Evolutionary conservation across 1,139 yeast genomes (phyloP).

Genomic region (Citeromyces siamensis): DNA sequence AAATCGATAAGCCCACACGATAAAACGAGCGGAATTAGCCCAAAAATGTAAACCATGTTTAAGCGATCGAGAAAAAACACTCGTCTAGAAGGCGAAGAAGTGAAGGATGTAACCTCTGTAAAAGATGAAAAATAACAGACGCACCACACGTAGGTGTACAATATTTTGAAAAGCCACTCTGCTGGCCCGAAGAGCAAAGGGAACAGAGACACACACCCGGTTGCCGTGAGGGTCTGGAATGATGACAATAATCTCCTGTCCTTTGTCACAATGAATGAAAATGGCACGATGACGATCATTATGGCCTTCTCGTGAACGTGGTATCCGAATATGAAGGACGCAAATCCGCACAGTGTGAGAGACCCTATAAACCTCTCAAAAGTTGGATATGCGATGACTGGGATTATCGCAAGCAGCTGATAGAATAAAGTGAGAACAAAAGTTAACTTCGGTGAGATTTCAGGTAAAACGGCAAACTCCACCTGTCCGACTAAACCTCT

Average conservation of each 20-base stretch:
- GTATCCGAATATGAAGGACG: constrained; percentile 94
- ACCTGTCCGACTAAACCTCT: constrained; percentile 91
- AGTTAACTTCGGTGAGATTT: constrained; percentile 66
- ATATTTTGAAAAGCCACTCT: constrained; percentile 64
- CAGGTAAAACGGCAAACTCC: constrained; percentile 68
- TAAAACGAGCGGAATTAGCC: constrained; percentile 54
- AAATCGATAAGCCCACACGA: constrained; percentile 42
- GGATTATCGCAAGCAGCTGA: constrained; percentile 67
- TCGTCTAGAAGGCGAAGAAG: constrained; percentile 30
- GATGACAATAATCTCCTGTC: constrained; percentile 66
- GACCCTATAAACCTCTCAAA: constrained; percentile 74
- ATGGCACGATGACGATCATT: constrained; percentile 79
- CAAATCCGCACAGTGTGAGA: constrained; percentile 78
- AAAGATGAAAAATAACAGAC: constrained; percentile 64
- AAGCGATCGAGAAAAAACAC: constrained; percentile 61
- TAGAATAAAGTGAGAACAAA: constrained; percentile 71
- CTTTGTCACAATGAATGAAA: constrained; percentile 60
- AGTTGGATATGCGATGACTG: constrained; percentile 64
- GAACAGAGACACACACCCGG: constrained; percentile 82
- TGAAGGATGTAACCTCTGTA: constrained; percentile 48
- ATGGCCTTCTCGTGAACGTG: constrained; percentile 98
- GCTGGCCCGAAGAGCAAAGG: constrained; percentile 78
- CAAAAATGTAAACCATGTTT: constrained; percentile 53
- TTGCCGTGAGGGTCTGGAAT: constrained; percentile 51
- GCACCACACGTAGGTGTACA: constrained; percentile 83